A percentile compares a stretch with the other conserved stretches of the same genome.
Conservation (phyloP, 495 filamentous ascomycete species). For the Penicilliopsis zonata region DNA sequence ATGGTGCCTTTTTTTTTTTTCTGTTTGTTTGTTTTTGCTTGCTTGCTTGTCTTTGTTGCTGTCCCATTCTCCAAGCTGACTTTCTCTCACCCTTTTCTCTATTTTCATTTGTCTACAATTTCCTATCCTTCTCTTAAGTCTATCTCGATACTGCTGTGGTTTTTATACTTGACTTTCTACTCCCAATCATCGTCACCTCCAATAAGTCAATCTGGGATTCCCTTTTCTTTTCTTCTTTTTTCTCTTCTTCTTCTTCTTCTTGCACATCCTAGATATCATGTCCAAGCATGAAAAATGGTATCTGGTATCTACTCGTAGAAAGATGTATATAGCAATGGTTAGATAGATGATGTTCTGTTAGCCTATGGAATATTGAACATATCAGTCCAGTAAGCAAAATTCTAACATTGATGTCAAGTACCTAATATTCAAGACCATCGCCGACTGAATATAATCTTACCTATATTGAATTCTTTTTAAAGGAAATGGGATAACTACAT, state of each 20-base stretch:
- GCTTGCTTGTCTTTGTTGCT: neutral
- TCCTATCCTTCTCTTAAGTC: too few species aligned
- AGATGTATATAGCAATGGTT: too few species aligned
- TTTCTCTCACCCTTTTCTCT: neutral
- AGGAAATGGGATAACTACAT: neutral
- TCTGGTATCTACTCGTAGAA: too few species aligned
- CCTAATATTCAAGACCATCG: neutral
- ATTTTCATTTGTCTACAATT: too few species aligned
- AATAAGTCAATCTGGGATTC: too few species aligned
- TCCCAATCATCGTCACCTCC: neutral
- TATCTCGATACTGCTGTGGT: too few species aligned
- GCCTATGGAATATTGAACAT: too few species aligned
- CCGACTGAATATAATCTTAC: neutral
- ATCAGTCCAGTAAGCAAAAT: too few species aligned
- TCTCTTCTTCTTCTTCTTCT: slow-evolving; percentile 4
- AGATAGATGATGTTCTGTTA: too few species aligned
- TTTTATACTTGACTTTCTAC: too few species aligned
- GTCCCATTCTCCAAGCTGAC: neutral
- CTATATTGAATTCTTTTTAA: neutral
- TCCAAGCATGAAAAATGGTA: too few species aligned
- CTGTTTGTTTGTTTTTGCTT: neutral
- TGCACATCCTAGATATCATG: slow-evolving; percentile 2
- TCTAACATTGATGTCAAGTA: slow-evolving; percentile 1
- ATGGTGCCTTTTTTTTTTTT: neutral
- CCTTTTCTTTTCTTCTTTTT: slow-evolving; percentile 2